Evolutionary conservation across 345 rosid genomes (phyloP), one percentile per base, ranked within the genome.

Genomic region (Populus simonii): DNA sequence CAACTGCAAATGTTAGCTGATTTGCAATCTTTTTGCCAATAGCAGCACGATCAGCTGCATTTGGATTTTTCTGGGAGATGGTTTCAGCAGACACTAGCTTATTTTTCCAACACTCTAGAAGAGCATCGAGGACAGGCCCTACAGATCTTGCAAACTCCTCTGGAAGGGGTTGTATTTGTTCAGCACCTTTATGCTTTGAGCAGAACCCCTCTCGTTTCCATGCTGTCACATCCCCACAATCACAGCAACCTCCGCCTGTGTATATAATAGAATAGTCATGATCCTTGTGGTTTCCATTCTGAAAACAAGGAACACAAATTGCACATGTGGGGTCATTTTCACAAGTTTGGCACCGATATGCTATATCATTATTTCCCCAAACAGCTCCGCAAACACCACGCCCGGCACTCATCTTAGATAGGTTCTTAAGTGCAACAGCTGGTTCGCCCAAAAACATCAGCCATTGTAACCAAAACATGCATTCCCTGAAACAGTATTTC

Each of bases 131-230:
- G 5, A 95, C 88, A 53, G 98, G 97, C 68, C 88, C 93, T 38
- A 84, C 89, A 47, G 96, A 90, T 51, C 80, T 82, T 23, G 90
- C 94, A 81, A 85, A 62, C 83, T 85, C 86, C 81, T 85, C 89
- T 6, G 93, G 86, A 81, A 95, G 96, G 23, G 94, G 96, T 72
- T 87, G 90, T 85, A 95, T 95, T 91, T 92, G 94, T 75, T 95
- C 97, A 31, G 96, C 79, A 80, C 99, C 99, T 89, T 87, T 90
- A 85, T 95, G 99, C 67, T 80, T 90, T 1, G 98, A 92, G 86
- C 99, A 95, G 80, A 95, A 95, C 43, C 99, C 99, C 71, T 90
- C 97, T 18, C 85, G 89, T 78, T 90, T 95, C 99, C 99, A 95
- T 5, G 99, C 99, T 3, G 99, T 95, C 33, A 84, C 89, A 82